Evolutionary conservation across 345 rosid genomes (phyloP), one percentile per base, ranked within the genome.

Genomic region (Euphorbia pulcherrima): DNA sequence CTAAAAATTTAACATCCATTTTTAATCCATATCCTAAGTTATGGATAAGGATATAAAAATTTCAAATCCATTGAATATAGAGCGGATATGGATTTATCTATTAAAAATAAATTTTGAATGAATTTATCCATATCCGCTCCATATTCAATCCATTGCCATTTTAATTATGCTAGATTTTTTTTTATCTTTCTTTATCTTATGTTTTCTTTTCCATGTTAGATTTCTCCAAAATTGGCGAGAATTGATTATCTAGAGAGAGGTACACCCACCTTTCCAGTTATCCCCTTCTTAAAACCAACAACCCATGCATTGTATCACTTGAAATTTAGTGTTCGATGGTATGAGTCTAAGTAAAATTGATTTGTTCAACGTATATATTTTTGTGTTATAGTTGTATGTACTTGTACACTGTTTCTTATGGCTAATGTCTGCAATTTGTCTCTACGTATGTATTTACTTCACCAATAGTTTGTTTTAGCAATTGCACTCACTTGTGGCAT

Each of bases 261-360:
- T 92, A 84, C 75, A 94, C 96, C 52, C 97, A 91, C 79, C 87
- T 94, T 65, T 86, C 96, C 39, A 91, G 99, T 83, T 95, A 91
- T 77, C 99, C 97, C 6, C 93, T 94, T 75, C 97, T 89, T 78
- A 87, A 89, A 78, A 84, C 96, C 48, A 90, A 67, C 83, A 94
- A 83, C 73, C 96, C 96, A 0, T 96, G 97, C 74, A 83, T 94
- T 69, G 51, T 80, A 52, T 89, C 96, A 2, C 77, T 91, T 69
- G 93, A 94, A 75, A 85, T 94, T 69, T 74, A 81, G 33, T 71
- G 77, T 78, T 77, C 90, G 40, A 89, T 89, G 97, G 99, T 94
- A 65, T 41, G 41, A 58, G 33, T n/a, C 75, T 60, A 12, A 50
- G 0, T 48, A 24, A 37, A 29, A 21, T n/a, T 37, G 41, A 33